Percentiles rank a stretch among this genome's conserved stretches.
These are phyloP conservation scores for Fomes fomentarius DNA, from an alignment of 1,284 basidiomycete species.

Conservation along the genomic window DNA sequence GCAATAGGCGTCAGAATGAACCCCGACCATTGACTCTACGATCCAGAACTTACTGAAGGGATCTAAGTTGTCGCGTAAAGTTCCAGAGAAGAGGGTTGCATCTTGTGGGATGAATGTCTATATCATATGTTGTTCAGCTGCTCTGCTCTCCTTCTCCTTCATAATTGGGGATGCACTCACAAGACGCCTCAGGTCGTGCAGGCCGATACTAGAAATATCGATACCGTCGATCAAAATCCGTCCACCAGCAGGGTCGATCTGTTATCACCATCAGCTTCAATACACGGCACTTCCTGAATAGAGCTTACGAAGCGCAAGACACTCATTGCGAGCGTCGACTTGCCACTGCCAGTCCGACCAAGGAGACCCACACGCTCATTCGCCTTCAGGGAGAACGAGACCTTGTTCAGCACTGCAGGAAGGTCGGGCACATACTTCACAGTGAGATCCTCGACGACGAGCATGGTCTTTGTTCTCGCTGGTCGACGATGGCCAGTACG, in stretches of 20 bases:
- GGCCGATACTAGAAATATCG: conserved; percentile 86
- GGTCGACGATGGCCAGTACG: conserved; percentile 79
- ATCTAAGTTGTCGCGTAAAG: conserved; percentile 85
- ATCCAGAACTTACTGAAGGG: conserved; percentile 60
- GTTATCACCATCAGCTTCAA: conserved; percentile 1
- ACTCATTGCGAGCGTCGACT: conserved; percentile 84
- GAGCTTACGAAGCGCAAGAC: conserved; percentile 79
- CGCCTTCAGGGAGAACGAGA: conserved; percentile 68
- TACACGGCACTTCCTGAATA: neutral
- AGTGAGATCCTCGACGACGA: conserved; percentile 67
- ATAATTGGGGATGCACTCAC: too few relatives aligned
- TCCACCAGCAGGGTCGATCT: conserved; percentile 81
- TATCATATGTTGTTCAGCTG: neutral
- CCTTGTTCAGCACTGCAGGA: conserved; percentile 77
- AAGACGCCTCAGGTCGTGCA: conserved; percentile 71
- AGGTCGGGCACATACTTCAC: conserved; percentile 87
- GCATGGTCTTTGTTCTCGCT: conserved; percentile 51
- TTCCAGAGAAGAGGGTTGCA: conserved; percentile 85
- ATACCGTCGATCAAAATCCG: conserved; percentile 87
- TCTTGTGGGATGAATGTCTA: conserved; percentile 86
- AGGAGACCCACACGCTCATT: conserved; percentile 74
- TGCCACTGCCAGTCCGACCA: conserved; percentile 81
- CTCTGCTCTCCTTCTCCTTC: too few relatives aligned
- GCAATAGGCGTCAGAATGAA: conserved; percentile 2
- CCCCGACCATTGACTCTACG: conserved; percentile 5